Evolutionary conservation across 306 rosid species (phyloP).

Genomic region (cucumber (Cucumis sativus)): Cucumber_9930_V3 NC_026655.2:5440001-5440500

Average conservation of each 20-base stretch:
- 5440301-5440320: conserved; percentile 66
- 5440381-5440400: neutral
- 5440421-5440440: neutral
- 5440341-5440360: conserved; percentile 61
- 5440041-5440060: neutral
- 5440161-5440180: neutral
- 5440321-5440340: conserved; percentile 43
- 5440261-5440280: conserved; percentile 61
- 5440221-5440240: conserved; percentile 54
- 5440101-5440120: conserved; percentile 74
- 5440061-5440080: conserved; percentile 56
- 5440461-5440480: neutral
- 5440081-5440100: conserved; percentile 60
- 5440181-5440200: neutral
- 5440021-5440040: neutral
- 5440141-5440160: neutral
- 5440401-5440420: too few species aligned
- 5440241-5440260: conserved; percentile 71
- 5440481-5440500: neutral
- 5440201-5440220: neutral
- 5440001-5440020: neutral
- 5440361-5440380: conserved; percentile 68
- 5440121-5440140: conserved; percentile 64
- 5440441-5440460: neutral
- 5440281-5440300: conserved; percentile 56